Conservation (phyloP, 148 eudicot genomes). For the Nepenthes gracilis region DNA sequence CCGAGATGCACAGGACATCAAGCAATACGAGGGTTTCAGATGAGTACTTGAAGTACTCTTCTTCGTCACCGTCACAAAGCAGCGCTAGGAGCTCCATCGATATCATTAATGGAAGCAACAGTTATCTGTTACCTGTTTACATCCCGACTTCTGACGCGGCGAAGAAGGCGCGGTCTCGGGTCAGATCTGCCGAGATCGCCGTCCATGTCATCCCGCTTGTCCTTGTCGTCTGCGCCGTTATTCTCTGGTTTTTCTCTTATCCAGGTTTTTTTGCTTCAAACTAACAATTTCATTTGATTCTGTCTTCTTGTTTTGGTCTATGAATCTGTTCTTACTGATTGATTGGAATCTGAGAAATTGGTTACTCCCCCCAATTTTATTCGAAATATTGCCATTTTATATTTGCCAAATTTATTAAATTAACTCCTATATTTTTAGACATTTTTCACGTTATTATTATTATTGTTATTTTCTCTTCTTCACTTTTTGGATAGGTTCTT, state of each 20-base stretch:
- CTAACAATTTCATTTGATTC: too few relatives aligned
- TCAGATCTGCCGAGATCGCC: constrained; percentile 54
- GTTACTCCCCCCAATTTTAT: too few relatives aligned
- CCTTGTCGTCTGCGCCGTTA: constrained; percentile 41
- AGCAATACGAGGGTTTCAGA: constrained; percentile 61
- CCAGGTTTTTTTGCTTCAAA: constrained; percentile 25
- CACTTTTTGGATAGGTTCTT: too few relatives aligned
- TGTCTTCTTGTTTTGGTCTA: not conserved
- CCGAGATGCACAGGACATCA: constrained; percentile 48
- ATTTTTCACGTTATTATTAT: too few relatives aligned
- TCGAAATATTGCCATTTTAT: too few relatives aligned
- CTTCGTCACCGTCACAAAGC: constrained; percentile 15
- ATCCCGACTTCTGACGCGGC: constrained; percentile 30
- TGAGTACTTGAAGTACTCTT: constrained; percentile 17
- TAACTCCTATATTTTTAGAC: too few relatives aligned
- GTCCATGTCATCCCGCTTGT: constrained; percentile 65
- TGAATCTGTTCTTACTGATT: too few relatives aligned
- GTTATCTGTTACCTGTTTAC: constrained; percentile 30
- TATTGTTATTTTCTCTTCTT: too few relatives aligned
- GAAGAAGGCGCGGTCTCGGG: constrained; percentile 41
- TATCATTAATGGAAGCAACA: not conserved
- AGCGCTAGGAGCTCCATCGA: not conserved
- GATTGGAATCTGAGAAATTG: too few relatives aligned
- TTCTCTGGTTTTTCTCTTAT: constrained; percentile 67
- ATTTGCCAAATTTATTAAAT: too few relatives aligned